Conservation (phyloP, 805 yeast genomes). For the Debaryomyces castellii region DNA sequence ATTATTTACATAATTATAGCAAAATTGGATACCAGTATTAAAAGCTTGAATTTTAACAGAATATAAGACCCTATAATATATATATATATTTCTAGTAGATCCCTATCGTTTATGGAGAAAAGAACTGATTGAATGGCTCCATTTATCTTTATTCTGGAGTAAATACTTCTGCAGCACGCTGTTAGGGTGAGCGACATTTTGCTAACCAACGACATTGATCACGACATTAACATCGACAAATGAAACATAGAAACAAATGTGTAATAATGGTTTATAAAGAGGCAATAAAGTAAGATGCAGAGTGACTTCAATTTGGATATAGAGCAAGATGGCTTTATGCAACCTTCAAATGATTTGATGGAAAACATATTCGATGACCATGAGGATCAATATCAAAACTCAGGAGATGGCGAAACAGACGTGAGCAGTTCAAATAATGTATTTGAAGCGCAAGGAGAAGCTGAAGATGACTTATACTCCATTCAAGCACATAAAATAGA, state of each 20-base stretch:
- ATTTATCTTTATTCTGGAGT: no score
- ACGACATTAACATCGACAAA: neutral
- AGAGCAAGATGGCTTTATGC: neutral
- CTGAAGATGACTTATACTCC: conserved; percentile 15
- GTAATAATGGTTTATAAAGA: no score
- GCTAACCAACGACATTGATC: neutral
- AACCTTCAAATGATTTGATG: neutral
- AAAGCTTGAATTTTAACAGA: no score
- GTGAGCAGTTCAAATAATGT: neutral
- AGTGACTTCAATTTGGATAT: conserved; percentile 1
- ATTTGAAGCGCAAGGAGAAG: neutral
- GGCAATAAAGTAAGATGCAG: neutral
- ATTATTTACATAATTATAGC: no score
- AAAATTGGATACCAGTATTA: no score
- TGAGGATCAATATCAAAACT: neutral
- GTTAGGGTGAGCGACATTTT: neutral
- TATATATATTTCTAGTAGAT: no score
- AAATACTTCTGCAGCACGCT: no score
- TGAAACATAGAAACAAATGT: neutral
- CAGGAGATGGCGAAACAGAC: neutral
- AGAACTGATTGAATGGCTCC: no score
- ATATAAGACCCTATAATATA: no score
- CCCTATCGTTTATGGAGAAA: no score
- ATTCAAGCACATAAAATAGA: conserved; percentile 21
- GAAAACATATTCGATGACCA: neutral